A percentile compares a stretch with the other conserved stretches of the same genome.
Evolutionary conservation across 75 land plant species (phyloP).

Genomic region (Cunninghamia lanceolata): DNA sequence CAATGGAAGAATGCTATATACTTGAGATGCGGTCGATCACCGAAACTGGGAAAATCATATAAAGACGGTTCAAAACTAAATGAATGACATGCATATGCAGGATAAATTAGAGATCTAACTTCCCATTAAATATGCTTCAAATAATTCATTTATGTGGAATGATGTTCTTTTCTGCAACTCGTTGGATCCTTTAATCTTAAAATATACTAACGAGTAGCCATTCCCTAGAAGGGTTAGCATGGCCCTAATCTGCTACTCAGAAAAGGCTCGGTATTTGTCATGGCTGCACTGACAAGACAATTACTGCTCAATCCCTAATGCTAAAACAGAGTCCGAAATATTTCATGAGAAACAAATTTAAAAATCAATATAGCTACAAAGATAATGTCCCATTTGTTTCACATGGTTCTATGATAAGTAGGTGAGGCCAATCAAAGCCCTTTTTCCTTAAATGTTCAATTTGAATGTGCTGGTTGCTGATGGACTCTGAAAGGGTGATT

Average conservation of each 20-base stretch:
- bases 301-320: neutral
- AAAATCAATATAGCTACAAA: neutral
- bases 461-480: neutral
- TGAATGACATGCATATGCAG: neutral
- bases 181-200: neutral
- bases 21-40: neutral
- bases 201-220: neutral
- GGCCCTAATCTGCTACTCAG: neutral
- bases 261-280: neutral
- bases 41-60: neutral
- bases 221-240: neutral
- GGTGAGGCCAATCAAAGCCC: neutral
- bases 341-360: neutral
- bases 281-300: neutral
- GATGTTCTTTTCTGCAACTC: neutral
- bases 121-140: neutral
- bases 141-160: neutral
- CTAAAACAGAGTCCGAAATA: neutral
- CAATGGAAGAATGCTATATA: neutral
- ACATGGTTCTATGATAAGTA: neutral
- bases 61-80: neutral
- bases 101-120: neutral
- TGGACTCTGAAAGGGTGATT: neutral
- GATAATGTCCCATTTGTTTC: constrained; percentile 1
- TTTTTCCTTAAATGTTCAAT: neutral